Evolutionary conservation across 768 basidiomycete genomes (phyloP), one percentile per base, ranked within the genome.

Genomic region (Hydnomerulius pinastri): DNA sequence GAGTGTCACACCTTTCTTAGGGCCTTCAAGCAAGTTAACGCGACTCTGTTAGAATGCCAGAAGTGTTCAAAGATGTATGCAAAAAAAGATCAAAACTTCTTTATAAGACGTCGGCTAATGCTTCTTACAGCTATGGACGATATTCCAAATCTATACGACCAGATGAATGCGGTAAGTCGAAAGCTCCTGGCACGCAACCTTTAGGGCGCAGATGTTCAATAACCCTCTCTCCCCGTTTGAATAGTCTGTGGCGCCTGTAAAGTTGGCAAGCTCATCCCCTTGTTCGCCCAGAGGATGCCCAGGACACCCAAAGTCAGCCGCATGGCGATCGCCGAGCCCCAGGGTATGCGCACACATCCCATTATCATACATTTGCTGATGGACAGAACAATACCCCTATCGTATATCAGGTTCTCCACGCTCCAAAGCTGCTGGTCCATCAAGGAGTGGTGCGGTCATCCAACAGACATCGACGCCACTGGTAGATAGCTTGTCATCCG

Each of bases 61-160:
- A 70, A 77, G 36, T 90, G 89, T 54, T 68, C 70, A 23, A 83
- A 86, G 56, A 76, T 80, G 86, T 88, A 58, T 54, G 79, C 50
- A 10, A n/a, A n/a, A n/a, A n/a, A n/a, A 4, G 13, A 29, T 25
- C 33, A 17, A 4, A 11, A 33, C 35, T 12, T 18, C 17, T 32
- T 2, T 46, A 18, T 39, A 12, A 9, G 11, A 33, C 47, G 28
- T 48, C 21, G 51, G 20, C 49, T 54, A 41, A 60, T 36, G 21
- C 32, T 23, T 36, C 9, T 32, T 30, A 24, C 17, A 89, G 87
- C 44, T 90, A 90, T 59, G 87, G 87, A 13, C 79, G 87, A 27
- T 82, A 83, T 58, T 85, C 80, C 61, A 90, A 85, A 52, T 89
- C 87, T 17, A 89, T 89, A 56, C 73, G 75, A 12, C 77, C 84